These are phyloP conservation scores for Solanum chaucha DNA, from an alignment of 257 asterid species.

Conservation along the genomic window DNA sequence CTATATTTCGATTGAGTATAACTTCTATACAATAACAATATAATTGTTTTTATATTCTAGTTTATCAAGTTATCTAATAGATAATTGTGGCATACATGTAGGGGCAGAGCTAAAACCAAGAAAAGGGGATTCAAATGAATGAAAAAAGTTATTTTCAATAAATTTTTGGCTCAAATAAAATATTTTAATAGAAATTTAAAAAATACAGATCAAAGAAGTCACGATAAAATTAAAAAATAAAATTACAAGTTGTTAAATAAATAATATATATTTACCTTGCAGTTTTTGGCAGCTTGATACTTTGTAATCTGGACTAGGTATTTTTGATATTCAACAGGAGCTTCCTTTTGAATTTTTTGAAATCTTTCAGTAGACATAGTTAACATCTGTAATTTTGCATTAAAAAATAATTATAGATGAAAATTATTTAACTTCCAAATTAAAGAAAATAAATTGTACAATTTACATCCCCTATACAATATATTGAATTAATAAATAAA, in stretches of 20 bases:
- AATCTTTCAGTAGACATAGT: slow-evolving; percentile 69
- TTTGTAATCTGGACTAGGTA: slow-evolving; percentile 71
- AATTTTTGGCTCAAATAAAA: background rate
- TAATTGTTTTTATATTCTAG: background rate
- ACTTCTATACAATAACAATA: background rate
- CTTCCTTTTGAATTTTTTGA: slow-evolving; percentile 71
- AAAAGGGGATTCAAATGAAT: background rate
- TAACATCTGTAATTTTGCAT: slow-evolving; percentile 50
- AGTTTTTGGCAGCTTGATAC: slow-evolving; percentile 75
- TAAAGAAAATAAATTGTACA: background rate
- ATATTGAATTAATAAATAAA: background rate
- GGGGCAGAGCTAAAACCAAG: background rate
- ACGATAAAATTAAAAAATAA: background rate
- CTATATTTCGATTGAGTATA: background rate
- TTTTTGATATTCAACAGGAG: slow-evolving; percentile 48
- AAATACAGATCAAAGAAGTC: background rate
- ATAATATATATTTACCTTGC: slow-evolving; percentile 42
- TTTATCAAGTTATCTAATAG: background rate
- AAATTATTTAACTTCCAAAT: background rate
- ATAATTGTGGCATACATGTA: background rate
- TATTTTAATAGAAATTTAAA: accelerated
- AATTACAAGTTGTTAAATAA: background rate
- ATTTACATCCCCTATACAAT: background rate
- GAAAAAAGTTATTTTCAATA: background rate
- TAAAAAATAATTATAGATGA: background rate